Evolutionary conservation across 129 eudicot species (phyloP).

Genomic region (Oenanthe sinensis): DNA sequence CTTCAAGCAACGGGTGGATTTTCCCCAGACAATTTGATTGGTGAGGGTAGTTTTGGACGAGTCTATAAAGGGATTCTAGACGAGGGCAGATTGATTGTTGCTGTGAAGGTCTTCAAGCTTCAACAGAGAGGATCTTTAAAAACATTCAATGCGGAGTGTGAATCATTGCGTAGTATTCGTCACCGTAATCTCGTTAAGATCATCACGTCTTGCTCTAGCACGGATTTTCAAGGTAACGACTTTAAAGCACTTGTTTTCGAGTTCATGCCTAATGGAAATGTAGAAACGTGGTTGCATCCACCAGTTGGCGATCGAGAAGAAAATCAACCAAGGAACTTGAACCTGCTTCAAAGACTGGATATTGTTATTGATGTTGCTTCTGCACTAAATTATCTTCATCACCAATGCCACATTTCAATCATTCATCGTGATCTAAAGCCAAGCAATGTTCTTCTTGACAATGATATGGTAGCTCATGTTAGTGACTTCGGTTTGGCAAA

Average conservation of each 20-base stretch:
- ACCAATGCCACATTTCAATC: not conserved
- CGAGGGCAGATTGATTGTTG: not conserved
- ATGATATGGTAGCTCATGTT: not conserved
- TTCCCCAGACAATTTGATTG: not conserved
- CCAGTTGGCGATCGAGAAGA: not conserved
- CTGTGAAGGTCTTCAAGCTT: not conserved
- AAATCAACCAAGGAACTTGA: not conserved
- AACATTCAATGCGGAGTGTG: not conserved
- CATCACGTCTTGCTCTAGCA: not conserved
- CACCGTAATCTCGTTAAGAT: not conserved
- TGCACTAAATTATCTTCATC: not conserved
- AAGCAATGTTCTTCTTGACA: not conserved
- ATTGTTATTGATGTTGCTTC: not conserved
- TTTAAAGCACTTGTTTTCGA: not conserved
- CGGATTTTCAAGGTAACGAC: not conserved
- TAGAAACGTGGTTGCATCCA: not conserved
- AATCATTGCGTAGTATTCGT: not conserved
- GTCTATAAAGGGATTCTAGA: not conserved
- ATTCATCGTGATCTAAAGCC: not conserved
- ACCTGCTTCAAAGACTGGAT: not conserved
- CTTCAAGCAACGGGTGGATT: not conserved
- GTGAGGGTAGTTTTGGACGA: not conserved
- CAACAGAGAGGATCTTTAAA: not conserved
- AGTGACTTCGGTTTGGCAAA: not conserved
- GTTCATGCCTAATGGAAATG: not conserved